Evolutionary conservation across 495 filamentous ascomycete species (phyloP).

Genomic region (Penicillium flavigenum): DNA sequence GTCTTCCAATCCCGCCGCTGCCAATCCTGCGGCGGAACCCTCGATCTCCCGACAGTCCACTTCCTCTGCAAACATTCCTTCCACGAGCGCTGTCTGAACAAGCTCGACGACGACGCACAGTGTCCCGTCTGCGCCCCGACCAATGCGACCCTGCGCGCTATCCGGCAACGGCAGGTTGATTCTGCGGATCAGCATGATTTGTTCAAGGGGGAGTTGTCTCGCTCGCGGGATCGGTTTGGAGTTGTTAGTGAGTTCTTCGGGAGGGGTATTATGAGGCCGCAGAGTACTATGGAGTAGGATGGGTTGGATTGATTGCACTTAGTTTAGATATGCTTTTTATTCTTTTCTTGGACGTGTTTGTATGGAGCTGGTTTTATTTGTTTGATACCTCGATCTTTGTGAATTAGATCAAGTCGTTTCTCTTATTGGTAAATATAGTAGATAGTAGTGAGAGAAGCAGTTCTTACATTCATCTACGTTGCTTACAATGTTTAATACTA

Average conservation of each 20-base stretch:
- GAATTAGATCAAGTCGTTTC: constrained; percentile 9
- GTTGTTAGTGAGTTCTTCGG: constrained; percentile 94
- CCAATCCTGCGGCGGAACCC: constrained; percentile 66
- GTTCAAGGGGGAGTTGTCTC: constrained; percentile 75
- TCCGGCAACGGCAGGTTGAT: constrained; percentile 84
- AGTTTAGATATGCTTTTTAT: constrained; percentile 10
- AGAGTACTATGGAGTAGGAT: constrained; percentile 40
- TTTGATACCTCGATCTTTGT: constrained; percentile 19
- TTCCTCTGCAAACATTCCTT: constrained; percentile 97
- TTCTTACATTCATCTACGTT: not conserved
- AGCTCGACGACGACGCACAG: constrained; percentile 65
- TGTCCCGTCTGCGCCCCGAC: constrained; percentile 80
- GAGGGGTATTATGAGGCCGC: constrained; percentile 75
- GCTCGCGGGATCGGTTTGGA: constrained; percentile 80
- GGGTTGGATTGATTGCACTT: not conserved
- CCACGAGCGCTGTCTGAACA: constrained; percentile 81
- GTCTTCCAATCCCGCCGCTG: constrained; percentile 92
- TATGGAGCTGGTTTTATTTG: constrained; percentile 7
- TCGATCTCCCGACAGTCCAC: constrained; percentile 88
- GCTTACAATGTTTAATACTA: too few relatives aligned
- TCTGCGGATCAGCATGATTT: constrained; percentile 85
- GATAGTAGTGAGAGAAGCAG: not conserved
- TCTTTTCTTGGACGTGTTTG: constrained; percentile 1
- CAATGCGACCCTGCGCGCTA: constrained; percentile 82
- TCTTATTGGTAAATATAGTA: not conserved